Evolutionary conservation across 257 asterid genomes (phyloP), one percentile per base, ranked within the genome.

Genomic region (Lantana camara): DNA sequence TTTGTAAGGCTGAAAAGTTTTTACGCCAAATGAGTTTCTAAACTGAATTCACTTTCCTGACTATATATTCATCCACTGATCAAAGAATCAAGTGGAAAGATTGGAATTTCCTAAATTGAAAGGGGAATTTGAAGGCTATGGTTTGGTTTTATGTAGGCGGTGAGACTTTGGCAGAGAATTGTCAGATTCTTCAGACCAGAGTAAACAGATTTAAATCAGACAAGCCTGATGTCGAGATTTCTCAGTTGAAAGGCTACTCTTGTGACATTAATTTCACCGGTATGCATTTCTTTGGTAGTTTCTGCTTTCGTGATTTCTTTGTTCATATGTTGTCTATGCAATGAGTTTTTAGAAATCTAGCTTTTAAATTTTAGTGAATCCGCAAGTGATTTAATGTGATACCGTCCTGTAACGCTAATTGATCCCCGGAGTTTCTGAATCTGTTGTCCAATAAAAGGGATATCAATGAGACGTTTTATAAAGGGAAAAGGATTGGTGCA

Each of bases 111-210:
- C 32, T 5, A 27, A n/a, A 5, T 27, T 27, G 32, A n/a, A 58
- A 63, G 46, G 42, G 45, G 70, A 51, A 47, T n/a, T 66, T 72
- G 34, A 46, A 48, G 15, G 59, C 27, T 59, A 15, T 40, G 45
- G 23, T 41, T 14, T 34, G 49, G 47, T 69, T 58, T 37, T 63
- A 12, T 79, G 82, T 82, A 92, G 98, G 99, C 55, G 99, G 99
- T 55, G 96, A 87, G 38, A 87, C 97, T 1, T 91, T 83, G 38
- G 92, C 82, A 0, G 96, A 88, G 70, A 90, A 93, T 76, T 93
- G 99, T 71, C 99, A 93, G 83, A 93, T 93, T 71, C 89, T 93
- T 51, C 99, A 93, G 67, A 93, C 97, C 1, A 90, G 95, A 77
- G 97, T 93, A 9, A 93, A 90, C 69, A 72, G 97, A 71, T 81